Percentiles rank a stretch among this genome's conserved stretches.
Conservation (phyloP, 495 filamentous ascomycete genomes). For the Aspergillus bertholletiae region DNA sequence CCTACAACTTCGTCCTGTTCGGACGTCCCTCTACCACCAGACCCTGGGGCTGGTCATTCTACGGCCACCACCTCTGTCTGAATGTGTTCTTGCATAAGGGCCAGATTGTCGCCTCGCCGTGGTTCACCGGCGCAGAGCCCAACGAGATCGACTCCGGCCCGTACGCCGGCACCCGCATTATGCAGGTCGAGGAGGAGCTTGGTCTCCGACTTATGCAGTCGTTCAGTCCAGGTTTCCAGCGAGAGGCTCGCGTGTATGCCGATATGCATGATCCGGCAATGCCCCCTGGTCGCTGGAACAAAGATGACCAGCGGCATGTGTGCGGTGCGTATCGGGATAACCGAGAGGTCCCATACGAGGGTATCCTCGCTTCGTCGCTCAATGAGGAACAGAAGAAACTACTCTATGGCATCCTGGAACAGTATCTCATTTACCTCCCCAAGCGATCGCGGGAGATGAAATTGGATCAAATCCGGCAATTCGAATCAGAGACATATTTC, state of each 20-base stretch:
- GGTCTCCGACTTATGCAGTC: slow-evolving; percentile 67
- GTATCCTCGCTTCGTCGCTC: slow-evolving; percentile 46
- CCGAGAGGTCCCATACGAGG: slow-evolving; percentile 71
- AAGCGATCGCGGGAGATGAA: slow-evolving; percentile 44
- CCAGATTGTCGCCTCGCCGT: slow-evolving; percentile 63
- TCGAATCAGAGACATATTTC: slow-evolving; percentile 67
- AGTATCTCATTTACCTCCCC: slow-evolving; percentile 65
- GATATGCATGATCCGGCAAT: slow-evolving; percentile 56
- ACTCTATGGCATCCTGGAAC: slow-evolving; percentile 51
- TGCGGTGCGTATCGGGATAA: slow-evolving; percentile 76
- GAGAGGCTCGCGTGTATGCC: slow-evolving; percentile 52
- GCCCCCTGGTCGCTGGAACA: slow-evolving; percentile 68
- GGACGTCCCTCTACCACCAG: slow-evolving; percentile 42
- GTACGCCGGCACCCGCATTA: slow-evolving; percentile 55
- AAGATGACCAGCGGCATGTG: slow-evolving; percentile 67
- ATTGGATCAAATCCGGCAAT: slow-evolving; percentile 45
- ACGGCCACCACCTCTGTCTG: slow-evolving; percentile 73
- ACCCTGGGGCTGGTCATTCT: slow-evolving; percentile 73
- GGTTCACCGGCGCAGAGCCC: slow-evolving; percentile 76
- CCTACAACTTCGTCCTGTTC: slow-evolving; percentile 72
- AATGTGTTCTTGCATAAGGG: slow-evolving; percentile 58
- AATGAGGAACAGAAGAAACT: slow-evolving; percentile 43
- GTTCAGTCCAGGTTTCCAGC: slow-evolving; percentile 43
- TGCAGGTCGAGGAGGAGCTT: slow-evolving; percentile 60
- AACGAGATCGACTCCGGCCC: slow-evolving; percentile 66